Conservation (phyloP, 2,329 filamentous ascomycete species). For the Monosporascus sp. region DNA sequence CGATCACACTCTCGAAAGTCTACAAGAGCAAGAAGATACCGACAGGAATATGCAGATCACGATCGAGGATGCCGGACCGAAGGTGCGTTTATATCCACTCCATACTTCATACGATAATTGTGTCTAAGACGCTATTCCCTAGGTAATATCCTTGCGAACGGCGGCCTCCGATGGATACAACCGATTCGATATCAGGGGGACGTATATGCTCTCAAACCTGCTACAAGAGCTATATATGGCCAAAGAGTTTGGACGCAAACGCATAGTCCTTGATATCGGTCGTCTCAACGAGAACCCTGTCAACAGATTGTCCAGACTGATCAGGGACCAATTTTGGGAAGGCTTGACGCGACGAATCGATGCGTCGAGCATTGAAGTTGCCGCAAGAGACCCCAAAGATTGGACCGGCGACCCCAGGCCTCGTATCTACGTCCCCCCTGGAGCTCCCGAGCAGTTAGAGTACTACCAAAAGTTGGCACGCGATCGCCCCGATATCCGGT, state of each 20-base stretch:
- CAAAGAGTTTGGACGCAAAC: slow-evolving; percentile 81
- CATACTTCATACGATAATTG: slow-evolving; percentile 5
- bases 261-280: slow-evolving; percentile 85
- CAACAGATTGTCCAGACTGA: slow-evolving; percentile 76
- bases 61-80: slow-evolving; percentile 90
- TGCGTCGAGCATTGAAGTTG: slow-evolving; percentile 77
- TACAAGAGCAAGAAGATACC: slow-evolving; percentile 84
- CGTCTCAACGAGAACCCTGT: slow-evolving; percentile 95
- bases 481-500: slow-evolving; percentile 72
- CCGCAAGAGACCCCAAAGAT: slow-evolving; percentile 87
- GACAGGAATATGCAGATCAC: slow-evolving; percentile 96
- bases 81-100: slow-evolving; percentile 45
- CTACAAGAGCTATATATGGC: slow-evolving; percentile 91
- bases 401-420: slow-evolving; percentile 88
- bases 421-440: slow-evolving; percentile 82
- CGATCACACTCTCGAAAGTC: slow-evolving; percentile 70
- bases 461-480: slow-evolving; percentile 81
- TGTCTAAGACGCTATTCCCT: slow-evolving; percentile 6
- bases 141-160: slow-evolving; percentile 80
- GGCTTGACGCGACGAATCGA: slow-evolving; percentile 87
- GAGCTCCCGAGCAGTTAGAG: slow-evolving; percentile 79
- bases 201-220: slow-evolving; percentile 95
- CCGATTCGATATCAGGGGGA: slow-evolving; percentile 85
- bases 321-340: slow-evolving; percentile 89
- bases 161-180: slow-evolving; percentile 81